Conservation (phyloP, 768 basidiomycete species). For the Rickenella mellea region DNA sequence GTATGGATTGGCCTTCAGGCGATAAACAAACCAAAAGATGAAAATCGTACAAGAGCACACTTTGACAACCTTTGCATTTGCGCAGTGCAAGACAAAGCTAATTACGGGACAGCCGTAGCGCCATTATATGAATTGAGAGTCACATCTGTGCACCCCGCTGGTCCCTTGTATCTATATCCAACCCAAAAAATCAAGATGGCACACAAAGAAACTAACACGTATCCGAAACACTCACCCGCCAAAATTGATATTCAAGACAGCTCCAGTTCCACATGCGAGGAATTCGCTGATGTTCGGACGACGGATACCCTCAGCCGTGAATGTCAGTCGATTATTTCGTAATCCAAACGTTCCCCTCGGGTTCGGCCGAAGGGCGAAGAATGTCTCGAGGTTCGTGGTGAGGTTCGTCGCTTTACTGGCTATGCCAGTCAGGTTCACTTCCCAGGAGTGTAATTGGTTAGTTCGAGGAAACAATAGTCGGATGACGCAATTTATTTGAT, state of each 20-base stretch:
- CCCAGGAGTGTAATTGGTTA: not conserved
- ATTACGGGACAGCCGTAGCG: conserved; percentile 27
- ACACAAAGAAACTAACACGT: not conserved
- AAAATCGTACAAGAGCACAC: too few species aligned
- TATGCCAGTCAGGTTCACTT: not conserved
- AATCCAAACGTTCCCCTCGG: conserved; percentile 7
- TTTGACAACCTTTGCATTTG: too few species aligned
- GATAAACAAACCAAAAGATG: too few species aligned
- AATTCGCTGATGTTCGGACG: conserved; percentile 7
- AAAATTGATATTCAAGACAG: conserved; percentile 41
- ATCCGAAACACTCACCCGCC: conserved; percentile 24
- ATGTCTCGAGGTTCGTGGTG: too few species aligned
- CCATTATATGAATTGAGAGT: conserved; percentile 56
- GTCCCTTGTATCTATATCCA: conserved; percentile 40
- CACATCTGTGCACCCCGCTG: conserved; percentile 51
- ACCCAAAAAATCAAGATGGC: not conserved
- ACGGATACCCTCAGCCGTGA: conserved; percentile 1
- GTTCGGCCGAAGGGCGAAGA: conserved; percentile 5
- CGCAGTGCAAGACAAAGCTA: too few species aligned
- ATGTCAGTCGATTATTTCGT: conserved; percentile 6
- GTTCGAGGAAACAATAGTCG: not conserved
- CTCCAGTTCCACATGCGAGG: conserved; percentile 6
- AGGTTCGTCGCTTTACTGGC: conserved; percentile 4
- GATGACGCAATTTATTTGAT: too few species aligned
- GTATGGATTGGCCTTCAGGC: too few species aligned